Conservation (phyloP, 2,329 filamentous ascomycete genomes). For the Colletotrichum acutatum region DNA sequence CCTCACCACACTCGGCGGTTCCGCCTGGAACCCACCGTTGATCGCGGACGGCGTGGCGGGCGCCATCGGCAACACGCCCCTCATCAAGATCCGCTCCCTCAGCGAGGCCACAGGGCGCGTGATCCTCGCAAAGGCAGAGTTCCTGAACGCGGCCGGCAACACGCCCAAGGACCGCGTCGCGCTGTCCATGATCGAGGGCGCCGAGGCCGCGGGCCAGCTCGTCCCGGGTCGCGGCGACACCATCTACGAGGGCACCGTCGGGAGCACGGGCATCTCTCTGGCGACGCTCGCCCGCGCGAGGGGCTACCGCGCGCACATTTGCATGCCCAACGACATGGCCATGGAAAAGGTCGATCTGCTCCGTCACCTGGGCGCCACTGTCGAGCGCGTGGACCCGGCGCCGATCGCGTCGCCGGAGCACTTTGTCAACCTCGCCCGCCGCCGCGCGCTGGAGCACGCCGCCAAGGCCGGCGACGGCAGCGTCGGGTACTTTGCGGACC, state of each 20-base stretch:
- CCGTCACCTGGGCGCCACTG: constrained; percentile 88
- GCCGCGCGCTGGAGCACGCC: constrained; percentile 80
- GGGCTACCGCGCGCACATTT: constrained; percentile 94
- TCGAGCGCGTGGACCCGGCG: constrained; percentile 89
- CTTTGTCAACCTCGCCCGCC: constrained; percentile 91
- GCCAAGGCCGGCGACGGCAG: constrained; percentile 67
- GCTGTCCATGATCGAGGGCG: constrained; percentile 85
- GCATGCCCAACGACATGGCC: constrained; percentile 94
- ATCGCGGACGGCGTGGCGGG: constrained; percentile 87
- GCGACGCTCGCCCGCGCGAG: constrained; percentile 88
- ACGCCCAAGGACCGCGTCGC: constrained; percentile 97
- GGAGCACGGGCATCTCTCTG: constrained; percentile 94
- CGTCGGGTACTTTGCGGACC: constrained; percentile 91
- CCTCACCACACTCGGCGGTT: constrained; percentile 33
- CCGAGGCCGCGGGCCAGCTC: constrained; percentile 81
- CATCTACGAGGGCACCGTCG: constrained; percentile 97
- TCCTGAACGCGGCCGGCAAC: constrained; percentile 92
- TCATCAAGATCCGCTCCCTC: constrained; percentile 86
- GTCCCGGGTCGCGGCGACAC: constrained; percentile 87
- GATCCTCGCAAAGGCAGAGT: constrained; percentile 95
- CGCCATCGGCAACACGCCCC: constrained; percentile 92
- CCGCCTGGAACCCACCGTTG: constrained; percentile 38
- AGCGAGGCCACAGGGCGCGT: constrained; percentile 88
- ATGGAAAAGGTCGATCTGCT: constrained; percentile 91
- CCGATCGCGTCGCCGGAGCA: constrained; percentile 94